Base-by-base conservation (phyloP, 495 filamentous ascomycete species). In the Cryomyces antarcticus region DNA sequence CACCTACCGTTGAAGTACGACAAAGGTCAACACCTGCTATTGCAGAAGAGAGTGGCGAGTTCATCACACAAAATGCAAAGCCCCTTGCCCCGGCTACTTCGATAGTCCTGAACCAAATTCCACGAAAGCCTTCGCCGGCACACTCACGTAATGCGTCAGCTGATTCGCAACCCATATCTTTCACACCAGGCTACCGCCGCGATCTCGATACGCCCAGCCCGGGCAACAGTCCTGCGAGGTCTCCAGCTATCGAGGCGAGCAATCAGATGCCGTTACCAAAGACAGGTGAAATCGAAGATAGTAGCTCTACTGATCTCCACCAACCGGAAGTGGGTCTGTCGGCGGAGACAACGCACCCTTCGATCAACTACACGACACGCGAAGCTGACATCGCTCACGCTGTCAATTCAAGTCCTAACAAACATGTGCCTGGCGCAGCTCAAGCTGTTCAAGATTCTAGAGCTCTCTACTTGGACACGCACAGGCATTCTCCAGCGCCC, bases 181-280 rank as follows among this genome's bases (percentile, higher is more conserved):
- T 75, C 49, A 67, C 67, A 35, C 64, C 66, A 11, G 71, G 73
- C 27, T 70, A 79, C 52, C 69, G 76, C 28, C 64, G 74, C 13
- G 66, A 77, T 50, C 50, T 79, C 47, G 72, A 73, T 49, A 64
- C 75, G 12, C 77, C 78, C 9, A 72, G 66, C 45, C 63, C 70
- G 1, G 69, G 63, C 24, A 75, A 77, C 49, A 77, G 72, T 46
- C 77, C 78, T 31, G 75, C 75, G 5, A 66, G 68, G 38, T 66
- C 60, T 5, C 75, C 78, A 0, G 60, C 24, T 36, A 48, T 39
- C 30, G 42, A 37, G 46, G 41, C 11, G 35, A 41, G 11, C 34
- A 53, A 39, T 28, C 43, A 52, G 29, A 43, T 37, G 28, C 52
- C 34, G 29, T 30, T 9, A 29, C 47, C 13, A 5, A 38, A 52